Evolutionary conservation across 1,139 yeast species (phyloP), one percentile per base, ranked within the genome.

Genomic region (Yamadazyma blattariae): DNA sequence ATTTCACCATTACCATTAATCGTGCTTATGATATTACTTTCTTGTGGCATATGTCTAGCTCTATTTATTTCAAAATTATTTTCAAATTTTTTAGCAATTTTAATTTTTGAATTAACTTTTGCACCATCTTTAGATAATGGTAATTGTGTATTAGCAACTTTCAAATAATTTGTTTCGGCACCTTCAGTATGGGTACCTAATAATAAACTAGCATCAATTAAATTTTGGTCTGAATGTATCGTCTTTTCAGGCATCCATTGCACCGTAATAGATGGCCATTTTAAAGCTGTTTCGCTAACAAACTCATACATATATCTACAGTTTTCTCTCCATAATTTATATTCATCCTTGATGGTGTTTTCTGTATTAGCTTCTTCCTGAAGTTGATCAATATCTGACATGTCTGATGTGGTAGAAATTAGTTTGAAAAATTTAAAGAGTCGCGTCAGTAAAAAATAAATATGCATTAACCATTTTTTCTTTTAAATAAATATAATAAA

Each of bases 161-260:
- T 85, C 44, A 92, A 59, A 56, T 79, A 87, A 54, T 92, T 86
- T 4, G 74, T 74, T 36, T 82, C 95, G 38, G 77, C 81, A 3
- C 88, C 95, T 1, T 90, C 77, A 0, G 97, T 87, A 53, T 87
- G 90, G 0, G 98, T 92, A 10, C 97, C 96, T 27, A 90, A 60
- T 16, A 90, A 57, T 37, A 92, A 57, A 32, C 54, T 58, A 21
- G 71, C 56, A 50, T 68, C 62, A 54, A 75, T 42, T 52, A 74
- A 45, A 44, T 71, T 52, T 59, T 56, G 55, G n/a, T 40, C 47
- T 16, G 45, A 49, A 20, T 43, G 44, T n/a, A 35, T 41, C 1
- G 44, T 35, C 40, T 56, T 59, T 33, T 73, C 67, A 1, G 89
- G 89, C 13, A 82, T 59, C 88, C 92, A 84, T 59, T 84, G 86